Evolutionary conservation across 2,329 filamentous ascomycete species (phyloP), one percentile per base, ranked within the genome.

Genomic region (Cercospora citrullina): DNA sequence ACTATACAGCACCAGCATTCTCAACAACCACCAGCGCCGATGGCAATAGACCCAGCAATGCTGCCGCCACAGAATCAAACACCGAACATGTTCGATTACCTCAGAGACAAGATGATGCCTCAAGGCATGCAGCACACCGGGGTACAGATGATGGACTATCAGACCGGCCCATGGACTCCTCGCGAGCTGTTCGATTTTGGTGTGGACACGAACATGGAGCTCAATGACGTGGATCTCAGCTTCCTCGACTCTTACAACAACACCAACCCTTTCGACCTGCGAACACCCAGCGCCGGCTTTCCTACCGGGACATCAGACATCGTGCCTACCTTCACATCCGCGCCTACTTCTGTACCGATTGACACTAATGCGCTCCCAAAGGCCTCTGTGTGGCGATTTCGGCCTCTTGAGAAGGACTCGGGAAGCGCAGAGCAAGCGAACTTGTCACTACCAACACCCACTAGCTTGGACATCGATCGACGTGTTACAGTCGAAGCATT

Each of bases 221-320:
- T 84, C 18, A 82, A 81, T 61, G 81, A 82, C 63, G 71, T 82
- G 31, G 82, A 84, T 69, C 74, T 83, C 45, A 79, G 77, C 53
- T 79, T 83, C 53, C 75, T 83, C 5, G 81, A 83, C 61, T 79
- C 80, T 9, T 83, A 83, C 72, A 83, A 81, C 69, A 79, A 80
- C 12, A 77, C 80, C 7, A 78, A 81, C 53, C 81, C 81, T 0
- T 83, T 83, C 69, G 78, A 80, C 63, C 65, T 78, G 12, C 71
- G 76, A 1, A 77, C 75, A 7, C 75, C 75, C 1, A 76, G 75
- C 55, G 77, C 76, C 58, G 75, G 76, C 58, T 77, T 77, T 60
- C 71, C 76, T 0, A 74, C 76, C 3, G 69, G 72, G 9, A 74
- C 74, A 6, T 78, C 76, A 4, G 75, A 79, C 26, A 75, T 75